These are phyloP conservation scores for Arthrocladium fulminans DNA, from an alignment of 2,329 filamentous ascomycete species.

Conservation along the genomic window DNA sequence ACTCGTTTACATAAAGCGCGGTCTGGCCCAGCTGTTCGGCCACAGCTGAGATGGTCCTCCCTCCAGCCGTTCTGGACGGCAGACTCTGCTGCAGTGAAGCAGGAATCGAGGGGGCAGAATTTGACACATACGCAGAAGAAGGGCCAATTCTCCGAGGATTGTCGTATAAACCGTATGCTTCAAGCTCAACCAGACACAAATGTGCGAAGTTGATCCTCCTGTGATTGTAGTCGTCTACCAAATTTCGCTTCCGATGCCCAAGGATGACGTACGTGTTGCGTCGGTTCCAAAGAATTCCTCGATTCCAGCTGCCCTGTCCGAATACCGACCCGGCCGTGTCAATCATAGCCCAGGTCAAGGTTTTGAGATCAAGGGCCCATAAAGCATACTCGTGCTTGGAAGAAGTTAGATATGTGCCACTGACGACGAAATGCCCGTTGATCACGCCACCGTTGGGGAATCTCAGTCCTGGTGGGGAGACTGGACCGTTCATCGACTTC, in stretches of 20 bases:
- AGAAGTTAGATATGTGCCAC: slow-evolving; percentile 91
- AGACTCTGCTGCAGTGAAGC: slow-evolving; percentile 37
- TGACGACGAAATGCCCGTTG: slow-evolving; percentile 93
- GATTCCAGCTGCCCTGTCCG: slow-evolving; percentile 95
- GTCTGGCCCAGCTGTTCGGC: slow-evolving; percentile 80
- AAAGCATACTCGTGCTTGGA: slow-evolving; percentile 97
- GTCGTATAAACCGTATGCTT: slow-evolving; percentile 94
- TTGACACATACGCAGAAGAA: slow-evolving; percentile 74
- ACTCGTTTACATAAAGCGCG: slow-evolving; percentile 68
- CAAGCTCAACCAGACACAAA: slow-evolving; percentile 91
- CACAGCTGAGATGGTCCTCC: slow-evolving; percentile 63
- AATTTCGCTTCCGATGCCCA: slow-evolving; percentile 81
- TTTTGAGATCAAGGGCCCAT: slow-evolving; percentile 85
- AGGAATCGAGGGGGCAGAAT: slow-evolving; percentile 61
- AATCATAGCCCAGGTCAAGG: slow-evolving; percentile 87
- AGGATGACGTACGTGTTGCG: slow-evolving; percentile 93
- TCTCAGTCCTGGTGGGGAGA: slow-evolving; percentile 81
- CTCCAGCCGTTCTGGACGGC: slow-evolving; percentile 55
- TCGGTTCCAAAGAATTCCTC: slow-evolving; percentile 84
- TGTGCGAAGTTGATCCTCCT: slow-evolving; percentile 95
- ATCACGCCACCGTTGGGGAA: slow-evolving; percentile 96
- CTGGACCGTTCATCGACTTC: slow-evolving; percentile 76
- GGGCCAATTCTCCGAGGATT: slow-evolving; percentile 75
- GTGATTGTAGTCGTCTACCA: slow-evolving; percentile 98
- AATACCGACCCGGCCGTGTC: slow-evolving; percentile 92